A percentile compares a stretch with the other conserved stretches of the same genome.
Conservation (phyloP, 2,329 filamentous ascomycete species). For the Sporothrix variecibatus region DNA sequence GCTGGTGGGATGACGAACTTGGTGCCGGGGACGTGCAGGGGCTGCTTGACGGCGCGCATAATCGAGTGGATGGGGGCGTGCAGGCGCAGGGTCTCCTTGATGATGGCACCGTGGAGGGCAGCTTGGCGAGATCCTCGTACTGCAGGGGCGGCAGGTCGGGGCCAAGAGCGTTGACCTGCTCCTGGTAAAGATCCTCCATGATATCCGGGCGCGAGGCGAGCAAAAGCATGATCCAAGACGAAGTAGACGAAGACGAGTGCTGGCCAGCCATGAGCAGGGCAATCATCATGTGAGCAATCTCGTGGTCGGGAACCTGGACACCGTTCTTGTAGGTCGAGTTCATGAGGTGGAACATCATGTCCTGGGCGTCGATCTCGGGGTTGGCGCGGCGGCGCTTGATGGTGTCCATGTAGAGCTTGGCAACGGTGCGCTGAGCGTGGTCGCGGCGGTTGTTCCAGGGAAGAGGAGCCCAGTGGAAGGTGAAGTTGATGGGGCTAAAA, state of each 20-base stretch:
- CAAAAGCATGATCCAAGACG: constrained; percentile 74
- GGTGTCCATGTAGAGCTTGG: constrained; percentile 72
- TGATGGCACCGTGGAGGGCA: constrained; percentile 81
- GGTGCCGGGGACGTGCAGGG: constrained; percentile 80
- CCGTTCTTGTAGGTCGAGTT: constrained; percentile 75
- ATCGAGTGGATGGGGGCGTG: constrained; percentile 95
- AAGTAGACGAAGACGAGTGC: constrained; percentile 77
- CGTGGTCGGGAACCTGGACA: constrained; percentile 66
- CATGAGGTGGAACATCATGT: constrained; percentile 84
- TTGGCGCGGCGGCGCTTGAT: constrained; percentile 62
- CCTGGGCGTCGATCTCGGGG: constrained; percentile 51
- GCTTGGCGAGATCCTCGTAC: constrained; percentile 75
- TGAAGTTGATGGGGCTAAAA: constrained; percentile 79
- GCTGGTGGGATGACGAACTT: constrained; percentile 75
- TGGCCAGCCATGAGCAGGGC: constrained; percentile 82
- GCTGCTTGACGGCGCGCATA: constrained; percentile 86
- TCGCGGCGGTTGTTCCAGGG: constrained; percentile 75
- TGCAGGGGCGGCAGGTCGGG: constrained; percentile 71
- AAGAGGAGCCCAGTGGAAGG: constrained; percentile 75
- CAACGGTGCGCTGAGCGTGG: constrained; percentile 71
- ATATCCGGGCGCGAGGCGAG: constrained; percentile 71
- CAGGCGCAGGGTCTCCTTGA: constrained; percentile 89
- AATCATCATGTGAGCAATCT: constrained; percentile 86
- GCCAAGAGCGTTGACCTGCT: constrained; percentile 75
- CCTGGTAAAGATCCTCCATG: constrained; percentile 69